Evolutionary conservation across 2,329 filamentous ascomycete genomes (phyloP), one percentile per base, ranked within the genome.

Genomic region (Phialophora verrucosa): DNA sequence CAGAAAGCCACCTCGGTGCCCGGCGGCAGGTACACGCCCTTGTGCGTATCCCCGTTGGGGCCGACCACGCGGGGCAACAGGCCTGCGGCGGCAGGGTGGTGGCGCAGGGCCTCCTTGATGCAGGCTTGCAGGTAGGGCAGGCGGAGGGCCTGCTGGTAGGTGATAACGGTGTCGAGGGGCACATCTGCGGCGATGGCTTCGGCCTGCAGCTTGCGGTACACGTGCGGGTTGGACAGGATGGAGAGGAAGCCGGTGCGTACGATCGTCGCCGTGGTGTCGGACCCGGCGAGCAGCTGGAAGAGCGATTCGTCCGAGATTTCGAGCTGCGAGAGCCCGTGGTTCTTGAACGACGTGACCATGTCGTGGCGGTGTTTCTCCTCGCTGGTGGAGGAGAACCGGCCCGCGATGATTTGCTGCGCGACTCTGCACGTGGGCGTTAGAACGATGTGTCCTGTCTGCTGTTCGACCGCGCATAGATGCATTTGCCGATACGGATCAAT

Each of bases 21-120:
- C 1, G 44, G 63, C 10, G 59, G 59, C 11, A 70, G 56, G 56
- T 62, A 69, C 23, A 63, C 55, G 59, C n/a, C 71, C 59, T 17
- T 70, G 61, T 38, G 66, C 29, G 14, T 69, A 61, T 44, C 63
- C 14, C 68, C 68, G 32, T 57, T 31, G 20, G 59, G 23, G 17
- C 73, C 72, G 12, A 71, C 70, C 14, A 70, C 56, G 4, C 73
- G 68, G 10, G 73, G 72, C 32, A 75, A 61, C n/a, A 70, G 61
- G 14, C 74, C 42, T 1, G 64, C 71, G 6, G 71, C 67, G 27
- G 69, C 70, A 1, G 73, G 71, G 42, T 70, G 68, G 25, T 64
- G 58, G 10, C 78, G 74, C 71, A 78, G 73, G 0, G 76, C 73
- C 54, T 79, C 78, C 63, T 77, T 78, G 55, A 80, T 68, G 25